These are phyloP conservation scores for Nemania abortiva DNA, from an alignment of 2,329 filamentous ascomycete genomes.

Conservation along the genomic window DNA sequence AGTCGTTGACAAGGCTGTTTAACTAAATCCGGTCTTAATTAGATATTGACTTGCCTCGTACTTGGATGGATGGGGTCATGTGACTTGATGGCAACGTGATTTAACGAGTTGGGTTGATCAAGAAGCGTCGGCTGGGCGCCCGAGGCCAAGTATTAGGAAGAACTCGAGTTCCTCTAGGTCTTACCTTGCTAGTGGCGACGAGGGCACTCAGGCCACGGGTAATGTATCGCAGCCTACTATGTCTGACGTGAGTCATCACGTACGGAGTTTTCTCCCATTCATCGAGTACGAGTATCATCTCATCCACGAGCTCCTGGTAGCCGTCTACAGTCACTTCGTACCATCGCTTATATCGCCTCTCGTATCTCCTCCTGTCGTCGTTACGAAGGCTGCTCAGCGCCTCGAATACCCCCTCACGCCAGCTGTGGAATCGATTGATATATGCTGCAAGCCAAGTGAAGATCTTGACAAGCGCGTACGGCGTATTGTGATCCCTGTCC, in stretches of 20 bases:
- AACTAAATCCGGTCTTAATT: neutral
- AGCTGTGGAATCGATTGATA: neutral
- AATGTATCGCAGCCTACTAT: neutral
- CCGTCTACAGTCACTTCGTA: too few relatives aligned
- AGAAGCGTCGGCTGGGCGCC: neutral
- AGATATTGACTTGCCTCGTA: neutral
- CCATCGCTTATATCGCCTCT: neutral
- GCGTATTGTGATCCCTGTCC: neutral
- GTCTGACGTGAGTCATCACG: neutral
- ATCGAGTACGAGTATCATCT: too few relatives aligned
- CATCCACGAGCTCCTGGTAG: too few relatives aligned
- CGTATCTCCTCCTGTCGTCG: neutral
- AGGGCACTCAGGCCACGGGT: neutral
- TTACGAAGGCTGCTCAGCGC: neutral
- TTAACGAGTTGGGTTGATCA: neutral
- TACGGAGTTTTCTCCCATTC: neutral
- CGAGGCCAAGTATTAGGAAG: neutral
- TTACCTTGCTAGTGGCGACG: neutral
- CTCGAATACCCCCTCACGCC: neutral
- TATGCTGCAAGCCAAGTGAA: slow-evolving; percentile 8
- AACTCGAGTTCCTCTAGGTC: neutral
- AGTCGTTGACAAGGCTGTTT: too few relatives aligned
- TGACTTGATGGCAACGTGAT: too few relatives aligned
- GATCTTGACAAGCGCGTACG: neutral
- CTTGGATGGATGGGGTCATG: neutral